Evolutionary conservation across 1,284 basidiomycete species (phyloP), one percentile per base, ranked within the genome.

Genomic region (Irpex lacteus): DNA sequence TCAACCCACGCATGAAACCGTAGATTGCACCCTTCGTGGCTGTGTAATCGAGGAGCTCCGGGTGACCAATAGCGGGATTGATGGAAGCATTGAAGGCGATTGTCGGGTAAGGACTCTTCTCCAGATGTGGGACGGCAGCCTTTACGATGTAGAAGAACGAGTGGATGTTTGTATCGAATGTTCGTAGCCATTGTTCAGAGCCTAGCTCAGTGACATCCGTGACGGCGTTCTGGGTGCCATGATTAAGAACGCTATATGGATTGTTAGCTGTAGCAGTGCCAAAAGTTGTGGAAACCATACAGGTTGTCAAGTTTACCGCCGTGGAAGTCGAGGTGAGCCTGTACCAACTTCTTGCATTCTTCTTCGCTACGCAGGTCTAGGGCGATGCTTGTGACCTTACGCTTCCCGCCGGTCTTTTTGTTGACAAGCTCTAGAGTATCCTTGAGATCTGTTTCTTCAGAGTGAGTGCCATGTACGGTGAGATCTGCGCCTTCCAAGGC

Each of bases 401-500:
- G 68, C n/a, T 75, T 70, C 34, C 77, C 76, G 18, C 74, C 71
- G 0, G 81, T 79, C 64, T 79, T 79, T 40, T 76, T 71, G 50
- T 77, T 73, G 66, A 83, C 76, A 59, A 77, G 69, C 15, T 81
- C 69, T 49, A 77, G 74, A 47, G 76, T 71, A 21, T 77, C 75
- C 57, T 77, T 68, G 2, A 77, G 76, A 65, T 88, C 87, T 62
- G 81, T 69, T 68, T 82, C 74, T 71, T 89, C 79, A 44, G 75
- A 68, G 0, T 82, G 78, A 26, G 83, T 76, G 73, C 85, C 82
- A 50, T 80, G 76, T 52, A 88, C 71, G 2, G 86, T 81, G 38
- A 85, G 72, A 63, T 85, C 80, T 19, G 85, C 86, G 5, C 86
- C 86, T 72, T 88, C 86, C 32, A 86, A 74, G 0, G 86, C 85